Conservation (phyloP, 495 filamentous ascomycete genomes). For the Niebla homalea region DNA sequence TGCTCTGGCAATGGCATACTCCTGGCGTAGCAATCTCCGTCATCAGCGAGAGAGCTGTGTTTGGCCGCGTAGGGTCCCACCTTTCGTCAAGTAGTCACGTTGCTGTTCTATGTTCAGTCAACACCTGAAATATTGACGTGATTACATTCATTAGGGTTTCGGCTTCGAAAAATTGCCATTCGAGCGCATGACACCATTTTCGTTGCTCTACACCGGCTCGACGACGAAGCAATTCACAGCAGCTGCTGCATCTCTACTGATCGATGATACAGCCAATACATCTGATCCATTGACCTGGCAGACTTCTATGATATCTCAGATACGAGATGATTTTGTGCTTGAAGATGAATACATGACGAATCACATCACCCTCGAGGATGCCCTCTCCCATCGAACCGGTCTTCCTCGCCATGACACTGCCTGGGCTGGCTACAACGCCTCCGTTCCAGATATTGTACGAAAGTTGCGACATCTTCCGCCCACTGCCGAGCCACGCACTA, state of each 20-base stretch:
- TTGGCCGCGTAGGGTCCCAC: slow-evolving; percentile 27
- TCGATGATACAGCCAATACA: slow-evolving; percentile 26
- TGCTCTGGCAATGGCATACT: slow-evolving; percentile 34
- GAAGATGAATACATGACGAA: slow-evolving; percentile 28
- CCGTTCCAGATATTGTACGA: slow-evolving; percentile 22
- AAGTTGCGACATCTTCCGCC: slow-evolving; percentile 32
- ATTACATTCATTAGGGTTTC: slow-evolving; percentile 31
- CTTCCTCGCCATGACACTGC: slow-evolving; percentile 31
- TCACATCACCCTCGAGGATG: slow-evolving; percentile 39
- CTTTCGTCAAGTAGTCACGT: neutral
- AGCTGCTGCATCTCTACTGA: slow-evolving; percentile 32
- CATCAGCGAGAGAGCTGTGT: slow-evolving; percentile 30
- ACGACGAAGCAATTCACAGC: slow-evolving; percentile 47
- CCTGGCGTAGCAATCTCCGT: slow-evolving; percentile 39
- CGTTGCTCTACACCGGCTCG: slow-evolving; percentile 31
- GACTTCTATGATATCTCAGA: slow-evolving; percentile 34
- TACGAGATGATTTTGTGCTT: slow-evolving; percentile 42
- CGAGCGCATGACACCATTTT: slow-evolving; percentile 31
- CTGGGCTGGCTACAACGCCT: slow-evolving; percentile 16
- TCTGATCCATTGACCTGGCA: slow-evolving; percentile 30
- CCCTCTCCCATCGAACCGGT: slow-evolving; percentile 36
- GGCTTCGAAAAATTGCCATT: slow-evolving; percentile 29
- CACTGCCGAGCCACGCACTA: slow-evolving; percentile 25
- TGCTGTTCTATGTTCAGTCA: neutral
- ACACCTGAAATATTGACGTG: slow-evolving; percentile 1